Evolutionary conservation across 2,329 filamentous ascomycete species (phyloP).

Genomic region (Aspergillus sp.): DNA sequence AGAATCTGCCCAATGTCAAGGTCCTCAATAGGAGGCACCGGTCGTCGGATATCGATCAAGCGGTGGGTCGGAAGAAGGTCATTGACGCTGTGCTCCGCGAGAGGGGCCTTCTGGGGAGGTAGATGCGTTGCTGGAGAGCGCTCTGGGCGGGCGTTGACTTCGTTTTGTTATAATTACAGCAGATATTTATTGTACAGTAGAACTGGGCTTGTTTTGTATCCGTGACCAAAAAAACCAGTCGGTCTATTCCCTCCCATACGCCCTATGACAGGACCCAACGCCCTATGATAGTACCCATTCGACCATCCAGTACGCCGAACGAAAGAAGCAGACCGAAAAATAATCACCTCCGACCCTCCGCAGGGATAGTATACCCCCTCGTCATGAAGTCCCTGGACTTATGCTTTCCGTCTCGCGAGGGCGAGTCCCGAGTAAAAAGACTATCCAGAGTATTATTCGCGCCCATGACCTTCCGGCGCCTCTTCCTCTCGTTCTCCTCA

Average conservation of each 20-base stretch:
- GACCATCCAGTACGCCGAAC: constrained; percentile 4
- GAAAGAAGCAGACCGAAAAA: constrained; percentile 1
- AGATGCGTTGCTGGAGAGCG: too few species aligned
- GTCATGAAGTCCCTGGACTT: constrained; percentile 50
- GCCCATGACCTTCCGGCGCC: constrained; percentile 61
- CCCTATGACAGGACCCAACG: too few species aligned
- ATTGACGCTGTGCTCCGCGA: constrained; percentile 61
- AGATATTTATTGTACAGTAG: constrained; percentile 15
- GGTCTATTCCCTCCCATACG: too few species aligned
- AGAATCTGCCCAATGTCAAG: constrained; percentile 58
- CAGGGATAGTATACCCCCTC: constrained; percentile 46
- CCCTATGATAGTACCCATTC: too few species aligned
- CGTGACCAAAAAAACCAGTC: background rate
- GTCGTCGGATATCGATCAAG: constrained; percentile 61
- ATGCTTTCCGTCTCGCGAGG: constrained; percentile 27
- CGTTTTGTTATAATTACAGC: too few species aligned
- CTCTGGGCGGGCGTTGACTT: too few species aligned
- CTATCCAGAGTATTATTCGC: constrained; percentile 48
- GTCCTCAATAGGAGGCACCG: constrained; percentile 57
- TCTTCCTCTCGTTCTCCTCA: constrained; percentile 76
- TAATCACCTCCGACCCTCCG: constrained; percentile 29
- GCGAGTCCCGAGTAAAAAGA: constrained; percentile 40
- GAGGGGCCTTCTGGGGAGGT: constrained; percentile 55
- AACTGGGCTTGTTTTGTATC: constrained; percentile 1
- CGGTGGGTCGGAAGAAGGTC: constrained; percentile 68